Evolutionary conservation across 441 rosid genomes (phyloP), one percentile per base, ranked within the genome.

Genomic region (Populus hybrid): DNA sequence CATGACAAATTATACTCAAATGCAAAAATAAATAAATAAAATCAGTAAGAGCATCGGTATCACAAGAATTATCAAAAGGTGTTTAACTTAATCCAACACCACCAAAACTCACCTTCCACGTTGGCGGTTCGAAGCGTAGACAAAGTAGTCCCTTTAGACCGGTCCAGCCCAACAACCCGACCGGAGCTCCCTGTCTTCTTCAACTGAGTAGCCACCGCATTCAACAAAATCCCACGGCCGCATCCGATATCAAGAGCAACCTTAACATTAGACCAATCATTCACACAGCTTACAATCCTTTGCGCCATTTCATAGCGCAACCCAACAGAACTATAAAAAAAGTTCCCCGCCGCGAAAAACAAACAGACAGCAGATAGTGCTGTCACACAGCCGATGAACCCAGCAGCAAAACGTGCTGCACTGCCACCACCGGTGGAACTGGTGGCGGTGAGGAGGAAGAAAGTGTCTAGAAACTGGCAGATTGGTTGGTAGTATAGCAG

Each of bases 121-220:
- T 91, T 92, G 42, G 99, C 99, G 4, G 98, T 95, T 31, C 96
- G 88, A 31, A 95, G 91, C 38, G 97, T 93, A 9, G 99, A 93
- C 69, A 95, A 86, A 16, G 97, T 89, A n/a, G 94, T 95, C 74
- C 76, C 76, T 84, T 89, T 93, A 12, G 93, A 87, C 64, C 94
- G 90, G 84, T 91, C 99, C 83, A 95, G 79, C 81, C 99, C 99
- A 50, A 95, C 99, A 68, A 95, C 94, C 80, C 97, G 93, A 69
- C 99, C 99, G 61, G 94, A 92, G 61, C 97, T 93, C 0, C 98
- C 98, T 0, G 94, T 90, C 77, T 95, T 95, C 84, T 95, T 95
- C 61, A 95, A 84, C 93, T 95, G 98, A 21, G n/a, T n/a, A n/a
- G n/a, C n/a, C n/a, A n/a, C n/a, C n/a, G n/a, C n/a, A n/a, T n/a